Conservation (phyloP, 1,284 basidiomycete genomes). For the Ceratobasidium sp. region DNA sequence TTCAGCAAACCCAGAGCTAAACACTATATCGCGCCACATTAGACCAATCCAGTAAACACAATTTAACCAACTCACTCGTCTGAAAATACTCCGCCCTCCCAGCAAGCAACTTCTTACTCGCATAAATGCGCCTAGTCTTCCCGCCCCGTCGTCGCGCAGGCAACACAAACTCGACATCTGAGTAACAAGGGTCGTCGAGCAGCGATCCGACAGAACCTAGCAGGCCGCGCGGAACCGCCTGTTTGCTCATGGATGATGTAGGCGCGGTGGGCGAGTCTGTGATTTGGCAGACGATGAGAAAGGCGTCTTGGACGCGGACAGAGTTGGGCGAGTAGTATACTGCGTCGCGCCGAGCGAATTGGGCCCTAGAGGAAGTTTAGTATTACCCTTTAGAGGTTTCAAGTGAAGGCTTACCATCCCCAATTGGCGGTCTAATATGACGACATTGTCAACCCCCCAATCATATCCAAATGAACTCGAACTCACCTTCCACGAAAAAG, state of each 20-base stretch:
- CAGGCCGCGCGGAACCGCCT: slow-evolving; percentile 72
- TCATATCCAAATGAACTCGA: slow-evolving; percentile 15
- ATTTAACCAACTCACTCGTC: slow-evolving; percentile 63
- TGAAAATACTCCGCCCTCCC: slow-evolving; percentile 79
- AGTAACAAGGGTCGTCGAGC: slow-evolving; percentile 84
- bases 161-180: slow-evolving; percentile 83
- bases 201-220: slow-evolving; percentile 78
- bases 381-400: not conserved
- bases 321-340: slow-evolving; percentile 74
- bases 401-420: slow-evolving; percentile 73
- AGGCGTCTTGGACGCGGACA: slow-evolving; percentile 72
- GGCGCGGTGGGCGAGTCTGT: slow-evolving; percentile 74
- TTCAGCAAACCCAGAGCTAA: slow-evolving; percentile 75
- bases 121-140: slow-evolving; percentile 68
- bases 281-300: slow-evolving; percentile 84
- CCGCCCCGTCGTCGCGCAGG: slow-evolving; percentile 64
- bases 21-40: slow-evolving; percentile 65
- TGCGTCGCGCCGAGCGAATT: slow-evolving; percentile 81
- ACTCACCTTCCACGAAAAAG: slow-evolving; percentile 80
- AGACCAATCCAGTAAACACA: not conserved
- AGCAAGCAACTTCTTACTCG: slow-evolving; percentile 74
- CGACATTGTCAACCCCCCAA: slow-evolving; percentile 25
- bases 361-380: slow-evolving; percentile 65
- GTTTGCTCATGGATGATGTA: slow-evolving; percentile 62
- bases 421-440: slow-evolving; percentile 76